These are phyloP conservation scores for Cytospora chrysosperma DNA, from an alignment of 2,329 filamentous ascomycete genomes.

Conservation along the genomic window DNA sequence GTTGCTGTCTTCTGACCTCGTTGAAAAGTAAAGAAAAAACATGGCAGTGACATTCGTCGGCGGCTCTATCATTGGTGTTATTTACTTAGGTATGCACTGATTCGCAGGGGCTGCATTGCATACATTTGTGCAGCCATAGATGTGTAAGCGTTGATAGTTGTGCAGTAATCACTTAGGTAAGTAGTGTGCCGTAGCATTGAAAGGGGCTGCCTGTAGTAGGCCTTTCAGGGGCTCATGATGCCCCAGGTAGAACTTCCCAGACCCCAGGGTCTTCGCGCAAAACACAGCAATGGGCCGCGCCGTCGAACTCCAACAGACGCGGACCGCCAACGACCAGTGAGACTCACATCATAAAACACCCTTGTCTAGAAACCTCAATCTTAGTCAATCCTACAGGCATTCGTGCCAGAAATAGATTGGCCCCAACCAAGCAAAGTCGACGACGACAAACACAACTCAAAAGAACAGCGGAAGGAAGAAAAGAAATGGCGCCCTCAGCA, in stretches of 20 bases:
- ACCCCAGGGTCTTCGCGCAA: not conserved
- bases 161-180: too few species aligned
- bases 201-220: not conserved
- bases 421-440: too few species aligned
- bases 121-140: not conserved
- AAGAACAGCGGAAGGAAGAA: too few species aligned
- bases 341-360: not conserved
- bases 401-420: not conserved
- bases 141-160: too few species aligned
- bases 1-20: not conserved
- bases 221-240: not conserved
- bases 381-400: not conserved
- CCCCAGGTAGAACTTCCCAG: not conserved
- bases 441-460: too few species aligned
- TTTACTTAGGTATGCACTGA: too few species aligned
- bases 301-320: not conserved
- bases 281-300: not conserved
- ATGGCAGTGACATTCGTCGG: too few species aligned
- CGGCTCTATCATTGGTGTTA: too few species aligned
- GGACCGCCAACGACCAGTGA: not conserved
- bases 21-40: too few species aligned
- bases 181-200: not conserved
- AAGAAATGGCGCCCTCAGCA: constrained; percentile 35
- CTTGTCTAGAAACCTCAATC: not conserved
- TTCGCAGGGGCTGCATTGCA: not conserved